phyloP scores from a whole-genome alignment of 176 grass and related monocot genomes.

The Poa pratensis region DNA sequence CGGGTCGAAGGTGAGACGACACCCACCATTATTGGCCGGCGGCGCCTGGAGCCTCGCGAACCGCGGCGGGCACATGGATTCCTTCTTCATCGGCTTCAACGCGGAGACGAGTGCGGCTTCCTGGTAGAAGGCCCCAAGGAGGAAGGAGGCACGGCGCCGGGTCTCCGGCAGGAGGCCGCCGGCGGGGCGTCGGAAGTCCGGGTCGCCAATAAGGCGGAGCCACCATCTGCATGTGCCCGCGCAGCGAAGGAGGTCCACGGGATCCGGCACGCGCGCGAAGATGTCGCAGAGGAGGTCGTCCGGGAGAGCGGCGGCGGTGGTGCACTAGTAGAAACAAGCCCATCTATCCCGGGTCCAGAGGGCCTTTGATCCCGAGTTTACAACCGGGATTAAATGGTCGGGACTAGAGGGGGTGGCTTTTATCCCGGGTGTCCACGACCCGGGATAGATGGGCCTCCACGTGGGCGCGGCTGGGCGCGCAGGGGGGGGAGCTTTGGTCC shows the following conservation, averaged over 20 bases:
- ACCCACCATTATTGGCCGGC: not conserved
- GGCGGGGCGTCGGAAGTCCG: not conserved
- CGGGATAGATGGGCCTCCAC: no score
- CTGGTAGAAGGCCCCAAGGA: not conserved
- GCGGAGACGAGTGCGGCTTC: not conserved
- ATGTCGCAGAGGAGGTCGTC: not conserved
- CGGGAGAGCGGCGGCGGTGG: not conserved
- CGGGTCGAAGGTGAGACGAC: not conserved
- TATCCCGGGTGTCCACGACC: no score
- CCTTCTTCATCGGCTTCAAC: not conserved
- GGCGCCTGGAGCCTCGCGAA: not conserved
- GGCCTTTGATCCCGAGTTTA: no score
- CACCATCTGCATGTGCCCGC: not conserved
- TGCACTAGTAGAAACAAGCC: no score
- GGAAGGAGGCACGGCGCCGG: not conserved
- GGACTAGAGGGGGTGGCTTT: no score
- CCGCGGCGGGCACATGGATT: not conserved
- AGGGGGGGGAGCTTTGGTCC: no score
- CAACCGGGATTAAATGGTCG: no score
- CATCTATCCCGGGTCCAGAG: no score
- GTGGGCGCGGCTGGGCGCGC: no score
- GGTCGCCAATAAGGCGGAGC: not conserved
- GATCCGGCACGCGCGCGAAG: not conserved
- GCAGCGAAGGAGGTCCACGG: constrained; percentile 5
- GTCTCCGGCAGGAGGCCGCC: not conserved